Evolutionary conservation across 139 green algal genomes (phyloP), one percentile per base, ranked within the genome.

Genomic region (Volvox africanus): DNA sequence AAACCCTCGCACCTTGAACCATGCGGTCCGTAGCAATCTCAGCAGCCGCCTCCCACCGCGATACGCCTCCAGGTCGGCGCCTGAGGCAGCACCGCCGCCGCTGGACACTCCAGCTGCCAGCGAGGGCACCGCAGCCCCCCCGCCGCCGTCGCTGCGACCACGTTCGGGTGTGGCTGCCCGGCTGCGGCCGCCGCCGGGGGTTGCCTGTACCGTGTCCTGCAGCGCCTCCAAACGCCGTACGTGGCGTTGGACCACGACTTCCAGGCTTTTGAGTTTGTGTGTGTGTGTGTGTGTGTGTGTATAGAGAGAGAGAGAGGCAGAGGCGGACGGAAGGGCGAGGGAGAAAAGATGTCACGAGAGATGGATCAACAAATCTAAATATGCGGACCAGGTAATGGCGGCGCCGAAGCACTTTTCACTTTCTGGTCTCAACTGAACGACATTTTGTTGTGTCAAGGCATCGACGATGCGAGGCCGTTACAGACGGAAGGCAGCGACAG

Each of bases 1-100:
- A 55, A 55, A 55, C 80, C 61, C 30, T 12, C 83, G 0, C 69
- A 86, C 87, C 87, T 80, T 87, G 87, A 73, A 91, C 87, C 87
- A 91, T 21, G 77, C 77, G 1, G 13, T 28, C 5, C 36, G 61
- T 22, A 91, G 87, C 77, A 91, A 78, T 22, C 75, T 55, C 87
- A 79, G 33, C 61, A 91, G 87, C 87, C 61, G 61, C 77, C 35
- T 69, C 28, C 77, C 87, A 17, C 87, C 78, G 35, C 78, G 37
- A 11, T 24, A 37, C 62, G 78, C 11, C 35, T 37, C 35, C 78
- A 26, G 37, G 37, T 37, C 36, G 12, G 6, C 78, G 36, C 37
- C 78, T 2, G 24, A 1, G 30, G 18, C 71, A 2, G 20, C 71
- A 30, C 71, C 26, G 22, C 26, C 2, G 71, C 44, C 9, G 44